Conservation (phyloP, 2,329 filamentous ascomycete genomes). For the Metarhizium guizhouense region DNA sequence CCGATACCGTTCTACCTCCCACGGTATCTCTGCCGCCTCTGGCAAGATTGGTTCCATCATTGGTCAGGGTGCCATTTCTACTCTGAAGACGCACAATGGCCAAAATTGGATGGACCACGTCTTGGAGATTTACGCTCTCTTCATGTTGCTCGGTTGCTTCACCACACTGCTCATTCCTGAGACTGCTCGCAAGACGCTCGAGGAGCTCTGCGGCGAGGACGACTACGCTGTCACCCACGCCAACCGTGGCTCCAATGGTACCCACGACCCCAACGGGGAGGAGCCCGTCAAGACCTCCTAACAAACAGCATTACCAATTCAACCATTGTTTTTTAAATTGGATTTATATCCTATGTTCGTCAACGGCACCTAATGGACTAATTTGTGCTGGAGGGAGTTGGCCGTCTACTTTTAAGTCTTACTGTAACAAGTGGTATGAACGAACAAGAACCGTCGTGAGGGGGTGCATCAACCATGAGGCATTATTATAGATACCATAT, state of each 20-base stretch:
- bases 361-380: not conserved
- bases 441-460: not conserved
- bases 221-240: conserved; percentile 17
- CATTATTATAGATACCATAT: not conserved
- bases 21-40: conserved; percentile 46
- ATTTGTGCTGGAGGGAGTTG: not conserved
- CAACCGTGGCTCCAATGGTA: not conserved
- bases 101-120: conserved; percentile 69
- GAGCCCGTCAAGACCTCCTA: conserved; percentile 4
- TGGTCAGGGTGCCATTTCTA: conserved; percentile 48
- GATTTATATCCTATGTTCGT: not conserved
- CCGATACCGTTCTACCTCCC: conserved; percentile 46
- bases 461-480: not conserved
- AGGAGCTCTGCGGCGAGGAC: conserved; percentile 42
- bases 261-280: conserved; percentile 1
- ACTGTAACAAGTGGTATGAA: not conserved
- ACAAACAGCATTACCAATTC: not conserved
- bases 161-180: conserved; percentile 64
- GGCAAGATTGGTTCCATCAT: conserved; percentile 50
- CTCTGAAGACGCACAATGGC: conserved; percentile 29
- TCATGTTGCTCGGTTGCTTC: conserved; percentile 66
- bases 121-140: conserved; percentile 64
- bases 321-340: not conserved
- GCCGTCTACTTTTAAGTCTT: not conserved
- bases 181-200: conserved; percentile 66